Base-by-base conservation (phyloP, 257 asterid genomes). In the Solanum megistacrolobum region DNA sequence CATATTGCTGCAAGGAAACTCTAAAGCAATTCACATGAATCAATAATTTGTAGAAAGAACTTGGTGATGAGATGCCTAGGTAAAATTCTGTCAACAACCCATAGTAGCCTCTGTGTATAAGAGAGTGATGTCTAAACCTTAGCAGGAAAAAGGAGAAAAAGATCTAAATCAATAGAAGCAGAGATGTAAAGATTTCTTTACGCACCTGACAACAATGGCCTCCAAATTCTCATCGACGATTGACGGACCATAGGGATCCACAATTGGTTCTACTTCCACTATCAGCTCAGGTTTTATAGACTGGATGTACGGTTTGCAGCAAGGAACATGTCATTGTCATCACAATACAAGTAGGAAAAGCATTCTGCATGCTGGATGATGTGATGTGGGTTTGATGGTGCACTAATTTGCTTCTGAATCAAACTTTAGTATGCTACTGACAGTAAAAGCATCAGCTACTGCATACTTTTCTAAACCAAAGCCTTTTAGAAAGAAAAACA, bases 191-290 rank as follows among this genome's bases (percentile, higher is more conserved):
- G 16, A 55, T 35, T 9, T 73, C 32, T 21, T 73, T 34, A 35
- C 6, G 31, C 48, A 96, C 98, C 98, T 95, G 93, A 96, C 99
- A 52, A 95, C 90, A 83, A 96, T 94, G 58, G 99, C 99, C 93
- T 96, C 98, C 97, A 96, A 91, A 86, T 93, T 92, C 86, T 93
- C 93, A 89, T 94, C 98, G 79, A 92, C 66, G 27, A 94, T 94
- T 18, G 99, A 95, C 21, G 98, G 98, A 39, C 99, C 99, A 83
- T 94, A 95, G 31, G 98, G 98, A 92, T 97, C 98, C 82, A 92
- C 92, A 32, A 97, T 93, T 34, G 98, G 96, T 90, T 92, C 96
- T 88, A 83, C 94, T 90, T 93, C 94, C 92, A 95, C 98, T 88
- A 91, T 88, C 90, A 97, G 90, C 94, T 92, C 95, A 21, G 96